Base-by-base conservation (phyloP, 2,329 filamentous ascomycete species). In the Akanthomyces muscarius region DNA sequence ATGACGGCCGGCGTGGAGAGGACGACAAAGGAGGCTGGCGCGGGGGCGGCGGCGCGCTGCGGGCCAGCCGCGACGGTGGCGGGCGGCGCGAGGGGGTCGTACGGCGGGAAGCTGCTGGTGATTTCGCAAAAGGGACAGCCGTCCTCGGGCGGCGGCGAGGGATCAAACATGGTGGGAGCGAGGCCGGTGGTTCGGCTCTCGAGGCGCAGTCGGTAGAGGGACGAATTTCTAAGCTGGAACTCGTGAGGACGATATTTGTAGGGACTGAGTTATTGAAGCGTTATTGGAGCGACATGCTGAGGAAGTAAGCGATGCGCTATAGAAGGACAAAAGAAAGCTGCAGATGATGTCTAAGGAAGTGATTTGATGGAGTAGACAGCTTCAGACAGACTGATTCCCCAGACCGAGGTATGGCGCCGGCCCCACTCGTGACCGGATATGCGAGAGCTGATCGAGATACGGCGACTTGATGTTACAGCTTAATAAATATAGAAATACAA, bases 1-100 rank as follows among this genome's bases (percentile, higher is more conserved):
- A 98, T 78, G 33, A 95, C 86, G 65, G 87, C 75, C 1, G 86
- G 86, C 0, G 91, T 95, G 2, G 90, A 91, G 64, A 97, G 84
- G 38, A 97, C 84, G 36, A 97, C 71, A 70, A 85, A 87, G 21
- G 84, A 78, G 13, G 80, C 67, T 1, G 82, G 80, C 1, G 72
- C 69, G 10, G 78, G 42, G 21, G 47, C 16, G 38, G 54, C 23
- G 38, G 47, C 23, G 53, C 41, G 38, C 25, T 18, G 25, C 76
- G 65, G 33, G 33, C 33, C 78, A 70, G 51, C 70, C 66, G 50
- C 71, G 71, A 54, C 70, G 65, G 63, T 73, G 64, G 75, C 71
- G 51, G 82, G 82, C 0, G 83, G 82, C 1, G 68, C 45, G 33
- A 71, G 57, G 3, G 81, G 79, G 61, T 79, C 69, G 73, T 78